phyloP scores from a whole-genome alignment of 352 stramenopile genomes.

The Pythium periplocum region DNA sequence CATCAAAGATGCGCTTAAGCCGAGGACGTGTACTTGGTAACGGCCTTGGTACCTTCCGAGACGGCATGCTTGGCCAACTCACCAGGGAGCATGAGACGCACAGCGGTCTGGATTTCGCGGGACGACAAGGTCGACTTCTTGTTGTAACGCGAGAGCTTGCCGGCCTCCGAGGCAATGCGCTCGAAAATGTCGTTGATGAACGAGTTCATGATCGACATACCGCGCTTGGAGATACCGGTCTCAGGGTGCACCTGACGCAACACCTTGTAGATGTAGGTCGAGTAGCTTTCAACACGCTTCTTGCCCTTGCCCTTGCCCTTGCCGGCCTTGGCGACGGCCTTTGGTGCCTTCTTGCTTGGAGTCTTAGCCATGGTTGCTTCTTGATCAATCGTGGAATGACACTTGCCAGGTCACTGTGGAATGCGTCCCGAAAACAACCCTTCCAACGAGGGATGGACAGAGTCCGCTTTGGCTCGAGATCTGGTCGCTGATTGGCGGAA shows the following conservation, averaged over 20 bases:
- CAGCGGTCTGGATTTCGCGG: conserved; percentile 97
- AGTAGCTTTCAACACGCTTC: conserved; percentile 88
- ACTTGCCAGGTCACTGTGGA: conserved; percentile 97
- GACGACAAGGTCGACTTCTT: conserved; percentile 97
- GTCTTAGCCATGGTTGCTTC: conserved; percentile 92
- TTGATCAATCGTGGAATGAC: conserved; percentile 93
- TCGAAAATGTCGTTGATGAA: conserved; percentile 99
- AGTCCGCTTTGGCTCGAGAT: conserved; percentile 7
- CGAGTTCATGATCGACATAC: conserved; percentile 99
- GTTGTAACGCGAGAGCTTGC: conserved; percentile 96
- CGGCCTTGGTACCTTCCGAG: conserved; percentile 92
- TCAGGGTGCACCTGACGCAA: conserved; percentile 95
- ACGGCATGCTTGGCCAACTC: conserved; percentile 97
- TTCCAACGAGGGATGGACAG: conserved; percentile 4
- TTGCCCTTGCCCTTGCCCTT: conserved; percentile 85
- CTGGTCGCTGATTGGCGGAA: conserved; percentile 8
- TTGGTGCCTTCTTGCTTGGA: conserved; percentile 91
- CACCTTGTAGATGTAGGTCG: conserved; percentile 92
- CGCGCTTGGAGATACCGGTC: conserved; percentile 96
- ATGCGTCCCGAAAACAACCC: conserved; percentile 1
- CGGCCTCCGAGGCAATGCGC: conserved; percentile 94
- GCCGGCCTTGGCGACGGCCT: conserved; percentile 67
- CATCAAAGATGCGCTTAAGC: no score
- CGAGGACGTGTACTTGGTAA: background rate
- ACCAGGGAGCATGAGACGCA: conserved; percentile 86